Evolutionary conservation across 352 stramenopile genomes (phyloP), one percentile per base, ranked within the genome.

Genomic region (Pythium pyrilobum): DNA sequence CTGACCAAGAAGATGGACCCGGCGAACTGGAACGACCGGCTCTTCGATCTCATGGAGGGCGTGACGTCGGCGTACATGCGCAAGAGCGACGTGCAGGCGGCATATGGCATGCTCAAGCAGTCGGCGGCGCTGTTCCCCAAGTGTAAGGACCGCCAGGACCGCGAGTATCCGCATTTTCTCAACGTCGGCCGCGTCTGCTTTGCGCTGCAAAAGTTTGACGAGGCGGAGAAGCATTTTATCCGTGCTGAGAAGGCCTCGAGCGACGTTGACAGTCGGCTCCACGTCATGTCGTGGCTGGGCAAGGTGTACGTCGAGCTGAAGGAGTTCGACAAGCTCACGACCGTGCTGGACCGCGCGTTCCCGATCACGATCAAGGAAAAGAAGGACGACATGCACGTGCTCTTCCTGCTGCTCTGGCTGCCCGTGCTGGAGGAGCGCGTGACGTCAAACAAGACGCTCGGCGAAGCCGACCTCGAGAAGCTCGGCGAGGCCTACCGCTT

Each of bases 121-220:
- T 67, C 80, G 24, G 56, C 78, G 23, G 62, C 66, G 23, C 46
- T 79, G 42, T 74, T 87, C 21, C 62, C 72, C 1, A 59, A 65
- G 16, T 82, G 72, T 20, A 66, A 64, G 0, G 66, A 64, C 0
- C 67, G 76, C 15, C 67, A 66, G 12, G 72, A 83, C 7, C 62
- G 66, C 11, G 74, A 78, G 32, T 43, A 69, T 1, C 68, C 71
- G 45, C 63, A 81, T 50, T 81, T 79, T 43, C 37, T 85, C 21
- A 87, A 89, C 46, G 64, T 67, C 38, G 79, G 76, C 0, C 74
- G 76, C 13, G 71, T 89, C 16, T 77, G 70, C 29, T 81, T 74
- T 51, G 80, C 70, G 27, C 48, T 86, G 21, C 45, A 57, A 3
- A 86, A 82, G 56, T 70, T 72, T 33, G 37, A 64, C 5, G 64